phyloP scores from a whole-genome alignment of 192 early-diverging fungal species.

The Obelidium mucronatum region DNA sequence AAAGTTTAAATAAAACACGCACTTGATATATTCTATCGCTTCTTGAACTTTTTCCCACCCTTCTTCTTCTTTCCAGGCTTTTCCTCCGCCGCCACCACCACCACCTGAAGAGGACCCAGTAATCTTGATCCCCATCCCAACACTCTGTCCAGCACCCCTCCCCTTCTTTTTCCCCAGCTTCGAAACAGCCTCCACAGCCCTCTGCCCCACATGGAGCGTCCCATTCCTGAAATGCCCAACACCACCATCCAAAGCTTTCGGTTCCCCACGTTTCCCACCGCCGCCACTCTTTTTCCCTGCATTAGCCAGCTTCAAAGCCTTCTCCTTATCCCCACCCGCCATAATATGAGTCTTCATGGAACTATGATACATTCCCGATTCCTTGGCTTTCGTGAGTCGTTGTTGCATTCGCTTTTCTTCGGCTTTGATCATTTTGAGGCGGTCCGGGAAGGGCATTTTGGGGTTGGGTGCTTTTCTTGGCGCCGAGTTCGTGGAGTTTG shows the following conservation, averaged over 20 bases:
- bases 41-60: constrained; percentile 13
- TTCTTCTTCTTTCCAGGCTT: constrained; percentile 1
- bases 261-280: not conserved
- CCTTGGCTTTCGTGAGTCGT: constrained; percentile 55
- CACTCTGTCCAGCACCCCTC: not conserved
- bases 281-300: constrained; percentile 9
- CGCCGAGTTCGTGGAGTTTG: constrained; percentile 54
- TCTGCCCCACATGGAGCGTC: constrained; percentile 23
- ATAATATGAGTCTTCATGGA: constrained; percentile 46
- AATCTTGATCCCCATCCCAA: constrained; percentile 28
- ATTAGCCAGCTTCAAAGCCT: not conserved
- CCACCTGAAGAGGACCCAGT: not conserved
- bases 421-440: constrained; percentile 38
- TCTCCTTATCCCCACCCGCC: constrained; percentile 32
- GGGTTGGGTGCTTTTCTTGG: constrained; percentile 9
- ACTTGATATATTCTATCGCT: too few species aligned
- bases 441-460: constrained; percentile 47
- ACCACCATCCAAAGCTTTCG: constrained; percentile 22
- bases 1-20: too few species aligned
- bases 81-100: not conserved
- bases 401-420: constrained; percentile 41
- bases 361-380: constrained; percentile 52
- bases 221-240: constrained; percentile 24
- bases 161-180: constrained; percentile 12
- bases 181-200: not conserved